Evolutionary conservation across 73 alveolate genomes (phyloP), one percentile per base, ranked within the genome.

Genomic region (Durusdinium trenchii): DNA sequence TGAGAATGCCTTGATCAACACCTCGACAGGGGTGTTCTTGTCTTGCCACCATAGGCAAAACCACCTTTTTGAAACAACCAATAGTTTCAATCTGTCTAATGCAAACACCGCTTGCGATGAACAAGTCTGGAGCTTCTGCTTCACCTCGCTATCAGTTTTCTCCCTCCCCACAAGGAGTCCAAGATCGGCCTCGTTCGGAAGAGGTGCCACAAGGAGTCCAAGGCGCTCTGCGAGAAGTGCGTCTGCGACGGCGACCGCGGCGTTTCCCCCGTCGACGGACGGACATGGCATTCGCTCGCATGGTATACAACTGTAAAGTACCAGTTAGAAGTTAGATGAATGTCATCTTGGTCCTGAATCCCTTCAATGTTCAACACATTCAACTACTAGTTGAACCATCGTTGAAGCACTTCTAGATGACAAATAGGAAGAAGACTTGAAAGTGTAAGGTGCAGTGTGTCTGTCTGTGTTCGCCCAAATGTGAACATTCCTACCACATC

Each of bases 141-240:
- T n/a, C n/a, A n/a, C n/a, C n/a, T n/a, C n/a, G n/a, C n/a, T n/a
- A n/a, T n/a, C n/a, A n/a, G n/a, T n/a, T n/a, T n/a, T n/a, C n/a
- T n/a, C n/a, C n/a, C n/a, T n/a, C n/a, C n/a, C 64, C 64, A 20
- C 9, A 54, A 20, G 64, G 64, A 12, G 28, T 54, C 81, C 81
- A 32, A 67, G 42, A 18, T 3, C 32, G 32, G 35, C 93, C 87
- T 90, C 36, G 47, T 75, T 69, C 97, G 71, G 32, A 90, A 69
- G 45, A 67, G 97, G 20, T 76, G 83, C 97, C 97, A 90, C 47
- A 90, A 75, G 45, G 97, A 47, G 45, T 90, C 97, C 46, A 90
- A 75, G 4, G 42, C 97, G 43, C 43, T 51, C 76, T 64, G 97
- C 36, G 87, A 48, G 87, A 61, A 90, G 87, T 90, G 97, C 54